phyloP scores from a whole-genome alignment of 108 stramenopile species.

The Fragilaria radians region DNA sequence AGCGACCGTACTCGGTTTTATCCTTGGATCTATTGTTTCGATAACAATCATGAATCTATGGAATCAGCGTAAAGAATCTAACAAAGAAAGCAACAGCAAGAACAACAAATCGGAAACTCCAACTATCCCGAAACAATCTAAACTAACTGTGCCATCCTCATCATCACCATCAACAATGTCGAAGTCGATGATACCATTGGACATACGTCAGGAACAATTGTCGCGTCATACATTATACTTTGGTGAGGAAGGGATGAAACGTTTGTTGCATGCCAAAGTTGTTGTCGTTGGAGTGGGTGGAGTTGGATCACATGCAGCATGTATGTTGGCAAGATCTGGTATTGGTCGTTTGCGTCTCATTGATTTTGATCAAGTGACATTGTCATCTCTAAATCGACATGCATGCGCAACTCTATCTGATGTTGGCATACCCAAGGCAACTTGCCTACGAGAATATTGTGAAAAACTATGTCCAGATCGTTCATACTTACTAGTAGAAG shows the following conservation, averaged over 20 bases:
- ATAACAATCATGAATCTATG: not conserved
- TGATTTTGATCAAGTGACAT: constrained; percentile 98
- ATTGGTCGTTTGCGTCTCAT: constrained; percentile 84
- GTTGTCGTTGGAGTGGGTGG: constrained; percentile 97
- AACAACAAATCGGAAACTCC: not conserved
- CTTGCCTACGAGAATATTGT: constrained; percentile 52
- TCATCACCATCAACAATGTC: not conserved
- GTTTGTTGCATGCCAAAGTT: constrained; percentile 38
- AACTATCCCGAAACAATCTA: not conserved
- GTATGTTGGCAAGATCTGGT: constrained; percentile 93
- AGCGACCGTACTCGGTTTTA: constrained; percentile 1
- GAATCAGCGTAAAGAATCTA: too few species aligned
- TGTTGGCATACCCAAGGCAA: constrained; percentile 90
- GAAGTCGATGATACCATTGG: constrained; percentile 28
- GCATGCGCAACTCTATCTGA: constrained; percentile 92
- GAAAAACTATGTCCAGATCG: constrained; percentile 56
- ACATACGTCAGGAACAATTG: constrained; percentile 88
- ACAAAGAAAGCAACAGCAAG: not conserved
- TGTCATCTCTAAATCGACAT: constrained; percentile 96
- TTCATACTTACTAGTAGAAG: constrained; percentile 35
- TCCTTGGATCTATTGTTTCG: not conserved
- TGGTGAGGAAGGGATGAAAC: constrained; percentile 64
- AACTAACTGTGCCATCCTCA: not conserved
- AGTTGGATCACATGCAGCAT: constrained; percentile 90
- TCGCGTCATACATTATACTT: constrained; percentile 90